Evolutionary conservation across 345 rosid species (phyloP), one percentile per base, ranked within the genome.

Genomic region (Anacardium occidentale): DNA sequence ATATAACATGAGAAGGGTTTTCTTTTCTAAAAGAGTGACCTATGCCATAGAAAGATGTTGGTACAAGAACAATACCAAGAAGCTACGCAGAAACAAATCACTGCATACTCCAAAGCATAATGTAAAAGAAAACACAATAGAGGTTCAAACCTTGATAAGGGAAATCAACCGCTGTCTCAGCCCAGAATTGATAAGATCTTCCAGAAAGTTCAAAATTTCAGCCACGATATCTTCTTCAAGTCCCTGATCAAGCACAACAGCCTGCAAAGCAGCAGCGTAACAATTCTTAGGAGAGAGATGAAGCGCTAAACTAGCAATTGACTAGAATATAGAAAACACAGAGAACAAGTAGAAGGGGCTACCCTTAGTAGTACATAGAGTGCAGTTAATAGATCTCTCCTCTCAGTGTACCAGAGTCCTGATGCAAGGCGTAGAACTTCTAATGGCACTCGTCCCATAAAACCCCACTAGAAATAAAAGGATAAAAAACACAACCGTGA

Each of bases 331-430:
- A 47, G 68, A 55, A 22, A 45, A 32, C 7, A 37, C 42, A 37
- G 42, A 37, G 42, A 10, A 55, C 60, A 60, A 21, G 59, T 69
- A 64, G 29, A 75, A 57, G 57, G 21, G 73, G 62, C 22, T 83
- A 90, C 97, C 92, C 98, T 88, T 70, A 92, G 77, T 53, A 95
- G 88, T 62, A 87, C 87, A 69, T 85, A 88, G 15, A 95, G 82
- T 20, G 96, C 86, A 71, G 91, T 90, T 80, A 90, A 70, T 75
- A 87, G 76, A 82, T 94, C 97, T 72, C 95, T 86, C 74, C 98
- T 90, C 83, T 89, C 97, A 10, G 97, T 86, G 76, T 94, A 94
- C 98, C 98, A 92, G 48, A 94, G 88, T 70, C 99, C 99, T 40
- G 89, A 85, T 20, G 99, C 90, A 81, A 95, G 92, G 51, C 98